These are phyloP conservation scores for Centella asiatica DNA, from an alignment of 129 eudicot genomes.

Conservation along the genomic window DNA sequence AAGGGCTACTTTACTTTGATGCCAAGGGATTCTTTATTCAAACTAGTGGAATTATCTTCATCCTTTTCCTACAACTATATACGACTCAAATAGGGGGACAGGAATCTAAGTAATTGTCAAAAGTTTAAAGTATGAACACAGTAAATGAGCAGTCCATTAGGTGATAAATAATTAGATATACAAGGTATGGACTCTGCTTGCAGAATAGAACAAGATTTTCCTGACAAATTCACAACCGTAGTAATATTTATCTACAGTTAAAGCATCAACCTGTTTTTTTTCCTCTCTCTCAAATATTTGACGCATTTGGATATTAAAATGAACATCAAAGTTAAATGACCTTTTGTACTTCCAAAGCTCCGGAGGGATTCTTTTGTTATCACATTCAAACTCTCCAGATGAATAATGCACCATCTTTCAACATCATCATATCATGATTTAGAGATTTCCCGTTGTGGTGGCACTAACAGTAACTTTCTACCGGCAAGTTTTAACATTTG, in stretches of 20 bases:
- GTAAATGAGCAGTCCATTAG: not conserved
- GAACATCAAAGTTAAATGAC: not conserved
- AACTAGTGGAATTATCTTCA: conserved; percentile 24
- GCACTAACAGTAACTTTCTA: conserved; percentile 56
- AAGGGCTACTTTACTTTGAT: conserved; percentile 57
- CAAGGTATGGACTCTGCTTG: not conserved
- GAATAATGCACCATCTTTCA: not conserved
- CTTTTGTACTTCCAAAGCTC: not conserved
- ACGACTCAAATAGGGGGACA: conserved; percentile 30
- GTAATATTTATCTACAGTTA: not conserved
- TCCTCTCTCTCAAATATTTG: not conserved
- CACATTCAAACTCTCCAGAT: not conserved
- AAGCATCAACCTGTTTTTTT: not conserved
- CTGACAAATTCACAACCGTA: not conserved
- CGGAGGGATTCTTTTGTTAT: not conserved
- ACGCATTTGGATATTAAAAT: not conserved
- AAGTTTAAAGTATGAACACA: conserved; percentile 18
- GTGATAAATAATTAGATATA: not conserved
- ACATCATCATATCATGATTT: conserved; percentile 1
- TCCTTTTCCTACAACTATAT: conserved; percentile 24
- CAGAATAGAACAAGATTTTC: not conserved
- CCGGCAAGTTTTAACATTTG: conserved; percentile 38
- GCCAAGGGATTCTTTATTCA: conserved; percentile 29
- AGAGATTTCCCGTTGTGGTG: conserved; percentile 40
- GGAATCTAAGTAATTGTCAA: conserved; percentile 48